These are phyloP conservation scores for Fusarium sp. DNA, from an alignment of 2,329 filamentous ascomycete species.

Conservation along the genomic window DNA sequence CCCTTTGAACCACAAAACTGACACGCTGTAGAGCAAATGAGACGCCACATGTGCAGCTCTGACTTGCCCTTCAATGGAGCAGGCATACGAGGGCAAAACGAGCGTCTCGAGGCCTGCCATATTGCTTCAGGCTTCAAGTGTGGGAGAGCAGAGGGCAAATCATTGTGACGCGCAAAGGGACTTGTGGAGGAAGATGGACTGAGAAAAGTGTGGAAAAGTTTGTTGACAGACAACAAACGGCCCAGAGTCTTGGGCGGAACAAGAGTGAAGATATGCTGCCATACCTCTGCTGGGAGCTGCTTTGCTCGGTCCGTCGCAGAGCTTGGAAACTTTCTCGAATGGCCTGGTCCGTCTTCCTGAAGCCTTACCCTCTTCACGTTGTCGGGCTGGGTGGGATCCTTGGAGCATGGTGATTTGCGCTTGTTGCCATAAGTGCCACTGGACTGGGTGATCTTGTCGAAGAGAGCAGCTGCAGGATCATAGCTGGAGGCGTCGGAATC, in stretches of 20 bases:
- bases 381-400: slow-evolving; percentile 16
- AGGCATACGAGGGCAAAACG: slow-evolving; percentile 75
- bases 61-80: slow-evolving; percentile 72
- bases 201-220: slow-evolving; percentile 71
- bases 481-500: slow-evolving; percentile 28
- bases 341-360: slow-evolving; percentile 17
- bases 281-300: slow-evolving; percentile 70
- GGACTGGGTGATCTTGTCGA: slow-evolving; percentile 14
- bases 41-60: slow-evolving; percentile 82
- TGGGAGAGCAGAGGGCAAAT: slow-evolving; percentile 43
- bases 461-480: slow-evolving; percentile 19
- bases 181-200: slow-evolving; percentile 56
- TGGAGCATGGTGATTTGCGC: slow-evolving; percentile 27
- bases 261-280: slow-evolving; percentile 77
- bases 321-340: slow-evolving; percentile 14
- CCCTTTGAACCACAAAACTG: slow-evolving; percentile 71
- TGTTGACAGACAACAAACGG: slow-evolving; percentile 75
- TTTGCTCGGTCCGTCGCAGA: slow-evolving; percentile 33
- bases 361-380: slow-evolving; percentile 38
- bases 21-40: slow-evolving; percentile 72
- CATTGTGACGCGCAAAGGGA: slow-evolving; percentile 29
- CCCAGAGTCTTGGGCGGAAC: slow-evolving; percentile 73
- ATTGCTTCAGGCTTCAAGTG: slow-evolving; percentile 70
- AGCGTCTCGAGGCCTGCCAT: slow-evolving; percentile 77
- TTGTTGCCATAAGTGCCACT: slow-evolving; percentile 29